Evolutionary conservation across 345 rosid species (phyloP).

Genomic region (Excoecaria agallocha): DNA sequence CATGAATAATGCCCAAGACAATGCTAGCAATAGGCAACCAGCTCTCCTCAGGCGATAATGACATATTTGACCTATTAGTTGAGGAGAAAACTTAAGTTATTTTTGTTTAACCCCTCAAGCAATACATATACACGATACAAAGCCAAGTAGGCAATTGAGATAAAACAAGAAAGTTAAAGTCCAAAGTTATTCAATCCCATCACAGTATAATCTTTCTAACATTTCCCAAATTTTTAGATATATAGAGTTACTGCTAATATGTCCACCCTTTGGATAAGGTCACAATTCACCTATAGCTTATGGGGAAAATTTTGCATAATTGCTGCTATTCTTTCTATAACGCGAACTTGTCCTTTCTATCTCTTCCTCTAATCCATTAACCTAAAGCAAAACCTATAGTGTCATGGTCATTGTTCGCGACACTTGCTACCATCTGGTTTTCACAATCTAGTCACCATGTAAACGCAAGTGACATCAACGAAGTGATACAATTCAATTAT

Average conservation of each 20-base stretch:
- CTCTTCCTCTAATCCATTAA: not conserved
- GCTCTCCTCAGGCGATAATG: conserved; percentile 80
- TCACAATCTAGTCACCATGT: not conserved
- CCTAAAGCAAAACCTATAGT: not conserved
- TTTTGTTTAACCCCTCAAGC: conserved; percentile 2
- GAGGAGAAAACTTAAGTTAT: conserved; percentile 6
- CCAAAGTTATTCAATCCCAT: not conserved
- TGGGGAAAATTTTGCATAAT: not conserved
- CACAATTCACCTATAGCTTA: not conserved
- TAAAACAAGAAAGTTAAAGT: not conserved
- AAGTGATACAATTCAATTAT: not conserved
- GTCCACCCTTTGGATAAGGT: not conserved
- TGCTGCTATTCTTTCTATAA: not conserved
- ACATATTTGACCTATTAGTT: conserved; percentile 64
- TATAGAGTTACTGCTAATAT: not conserved
- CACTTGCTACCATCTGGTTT: not conserved
- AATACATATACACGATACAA: conserved; percentile 1
- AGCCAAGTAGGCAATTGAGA: not conserved
- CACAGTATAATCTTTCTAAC: not conserved
- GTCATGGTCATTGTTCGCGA: not conserved
- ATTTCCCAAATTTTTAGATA: not conserved
- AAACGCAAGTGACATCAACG: not conserved
- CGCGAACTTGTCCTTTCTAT: not conserved
- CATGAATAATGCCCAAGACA: conserved; percentile 69
- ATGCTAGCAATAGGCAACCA: conserved; percentile 97